A percentile compares a stretch with the other conserved stretches of the same genome.
Conservation (phyloP, 768 basidiomycete species). For the Calocybe cyanea region DNA sequence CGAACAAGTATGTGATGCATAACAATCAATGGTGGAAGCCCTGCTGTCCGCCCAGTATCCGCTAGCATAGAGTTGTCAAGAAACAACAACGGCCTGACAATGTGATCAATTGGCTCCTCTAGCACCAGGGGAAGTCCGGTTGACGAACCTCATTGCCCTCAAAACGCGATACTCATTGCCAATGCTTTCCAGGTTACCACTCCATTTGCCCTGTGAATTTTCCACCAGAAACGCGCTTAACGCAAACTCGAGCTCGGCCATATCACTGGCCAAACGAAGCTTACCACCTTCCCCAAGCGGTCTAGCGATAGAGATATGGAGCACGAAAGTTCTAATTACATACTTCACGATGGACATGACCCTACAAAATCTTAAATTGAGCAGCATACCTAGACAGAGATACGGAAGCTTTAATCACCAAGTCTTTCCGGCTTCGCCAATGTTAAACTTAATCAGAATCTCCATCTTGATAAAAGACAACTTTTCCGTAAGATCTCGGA, state of each 20-base stretch:
- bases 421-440: conserved; percentile 67
- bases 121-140: neutral
- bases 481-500: conserved; percentile 91
- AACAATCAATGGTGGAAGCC: conserved; percentile 83
- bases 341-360: conserved; percentile 65
- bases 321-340: conserved; percentile 80
- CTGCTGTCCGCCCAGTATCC: conserved; percentile 60
- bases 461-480: conserved; percentile 78
- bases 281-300: conserved; percentile 93
- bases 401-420: conserved; percentile 52
- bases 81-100: conserved; percentile 78
- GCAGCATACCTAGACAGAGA: neutral
- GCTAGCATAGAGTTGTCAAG: conserved; percentile 73
- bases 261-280: conserved; percentile 90
- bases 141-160: conserved; percentile 76
- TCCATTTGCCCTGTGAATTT: conserved; percentile 52
- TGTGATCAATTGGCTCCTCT: conserved; percentile 2
- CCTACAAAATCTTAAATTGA: conserved; percentile 34
- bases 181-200: conserved; percentile 65
- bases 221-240: conserved; percentile 75
- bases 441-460: conserved; percentile 62
- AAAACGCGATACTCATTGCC: conserved; percentile 87
- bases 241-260: conserved; percentile 95
- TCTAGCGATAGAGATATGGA: conserved; percentile 91
- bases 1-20: conserved; percentile 91